Conservation (phyloP, 768 basidiomycete genomes). For the Panus rudis region DNA sequence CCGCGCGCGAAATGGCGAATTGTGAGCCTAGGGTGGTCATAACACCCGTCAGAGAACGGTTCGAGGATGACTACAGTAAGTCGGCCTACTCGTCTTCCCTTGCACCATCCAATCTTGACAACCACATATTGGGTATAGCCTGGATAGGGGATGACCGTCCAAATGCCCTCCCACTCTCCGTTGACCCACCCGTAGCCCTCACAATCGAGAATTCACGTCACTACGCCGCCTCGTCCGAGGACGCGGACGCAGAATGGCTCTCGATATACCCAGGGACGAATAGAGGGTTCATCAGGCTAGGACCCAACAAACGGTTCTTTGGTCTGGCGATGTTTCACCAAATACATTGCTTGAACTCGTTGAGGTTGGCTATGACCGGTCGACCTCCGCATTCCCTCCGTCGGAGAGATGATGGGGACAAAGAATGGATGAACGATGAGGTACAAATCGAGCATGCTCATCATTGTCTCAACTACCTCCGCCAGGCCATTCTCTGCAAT, state of each 20-base stretch:
- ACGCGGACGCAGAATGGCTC: conserved; percentile 26
- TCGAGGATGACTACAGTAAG: conserved; percentile 10
- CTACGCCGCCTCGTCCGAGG: conserved; percentile 18
- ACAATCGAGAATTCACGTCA: conserved; percentile 26
- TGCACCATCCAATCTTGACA: background rate
- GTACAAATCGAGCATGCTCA: conserved; percentile 18
- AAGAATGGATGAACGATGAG: background rate
- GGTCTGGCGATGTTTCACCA: conserved; percentile 27
- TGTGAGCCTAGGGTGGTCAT: no score
- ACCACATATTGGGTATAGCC: no score
- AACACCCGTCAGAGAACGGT: no score
- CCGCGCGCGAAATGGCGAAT: no score
- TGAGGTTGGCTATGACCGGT: conserved; percentile 20
- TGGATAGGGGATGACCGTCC: conserved; percentile 15
- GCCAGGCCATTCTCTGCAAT: conserved; percentile 26
- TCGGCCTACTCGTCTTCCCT: background rate
- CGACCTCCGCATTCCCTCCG: background rate
- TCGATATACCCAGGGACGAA: conserved; percentile 17
- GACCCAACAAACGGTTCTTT: conserved; percentile 20
- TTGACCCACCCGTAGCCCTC: conserved; percentile 14
- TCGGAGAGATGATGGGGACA: conserved; percentile 1
- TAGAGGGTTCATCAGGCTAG: conserved; percentile 21
- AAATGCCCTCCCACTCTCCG: conserved; percentile 14
- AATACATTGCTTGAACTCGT: conserved; percentile 26
- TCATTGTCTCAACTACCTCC: conserved; percentile 28